Conservation (phyloP, 2,329 filamentous ascomycete species). For the Pseudogymnoascus sp. region DNA sequence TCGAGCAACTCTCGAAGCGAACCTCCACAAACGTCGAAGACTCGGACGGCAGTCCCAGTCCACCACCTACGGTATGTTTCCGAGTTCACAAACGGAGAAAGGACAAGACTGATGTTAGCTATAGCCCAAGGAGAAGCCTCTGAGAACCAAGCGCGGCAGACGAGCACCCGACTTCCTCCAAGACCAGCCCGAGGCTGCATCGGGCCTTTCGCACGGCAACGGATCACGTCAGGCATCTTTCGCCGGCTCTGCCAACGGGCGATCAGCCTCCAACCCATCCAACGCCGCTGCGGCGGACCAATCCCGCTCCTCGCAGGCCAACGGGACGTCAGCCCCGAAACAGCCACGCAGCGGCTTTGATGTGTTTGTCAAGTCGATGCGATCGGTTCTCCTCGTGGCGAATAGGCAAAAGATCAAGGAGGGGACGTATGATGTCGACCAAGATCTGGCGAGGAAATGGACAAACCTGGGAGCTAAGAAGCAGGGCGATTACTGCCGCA, state of each 20-base stretch:
- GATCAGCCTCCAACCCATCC: conserved; percentile 45
- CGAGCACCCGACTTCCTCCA: conserved; percentile 46
- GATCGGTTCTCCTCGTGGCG: conserved; percentile 19
- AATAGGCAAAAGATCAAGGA: conserved; percentile 22
- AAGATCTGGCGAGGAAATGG: conserved; percentile 24
- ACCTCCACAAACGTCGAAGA: conserved; percentile 70
- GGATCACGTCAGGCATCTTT: conserved; percentile 40
- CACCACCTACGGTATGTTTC: conserved; percentile 64
- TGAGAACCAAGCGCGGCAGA: conserved; percentile 67
- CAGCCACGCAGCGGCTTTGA: conserved; percentile 22
- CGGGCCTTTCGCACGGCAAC: conserved; percentile 39
- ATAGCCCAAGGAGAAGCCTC: conserved; percentile 70
- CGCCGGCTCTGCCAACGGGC: conserved; percentile 34
- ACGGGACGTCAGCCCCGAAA: conserved; percentile 29
- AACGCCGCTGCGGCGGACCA: conserved; percentile 29
- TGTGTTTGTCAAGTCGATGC: conserved; percentile 24
- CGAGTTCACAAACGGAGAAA: conserved; percentile 11
- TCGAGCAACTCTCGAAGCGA: conserved; percentile 66
- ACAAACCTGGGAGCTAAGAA: conserved; percentile 18
- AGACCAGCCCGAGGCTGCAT: conserved; percentile 31
- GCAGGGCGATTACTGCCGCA: conserved; percentile 15
- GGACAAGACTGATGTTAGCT: conserved; percentile 11
- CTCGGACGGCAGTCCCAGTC: conserved; percentile 70
- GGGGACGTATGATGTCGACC: conserved; percentile 25
- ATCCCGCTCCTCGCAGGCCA: conserved; percentile 19